Conservation (phyloP, 257 asterid species). For the Linderniella brevidens region DNA sequence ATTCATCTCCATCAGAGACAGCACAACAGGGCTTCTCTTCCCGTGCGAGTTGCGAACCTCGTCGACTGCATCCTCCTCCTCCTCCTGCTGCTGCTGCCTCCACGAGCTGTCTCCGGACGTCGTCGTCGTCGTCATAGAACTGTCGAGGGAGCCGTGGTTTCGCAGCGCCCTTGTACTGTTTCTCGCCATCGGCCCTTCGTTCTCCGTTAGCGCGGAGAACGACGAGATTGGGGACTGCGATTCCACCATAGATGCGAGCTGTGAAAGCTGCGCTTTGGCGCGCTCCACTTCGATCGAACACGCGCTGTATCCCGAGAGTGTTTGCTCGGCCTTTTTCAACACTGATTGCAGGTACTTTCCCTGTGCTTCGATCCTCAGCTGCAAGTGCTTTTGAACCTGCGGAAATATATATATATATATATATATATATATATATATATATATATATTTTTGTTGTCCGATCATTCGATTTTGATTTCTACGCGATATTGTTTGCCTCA, state of each 20-base stretch:
- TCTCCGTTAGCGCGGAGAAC: conserved; percentile 45
- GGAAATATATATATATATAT: too few species aligned
- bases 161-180: conserved; percentile 13
- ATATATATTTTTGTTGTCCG: too few species aligned
- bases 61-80: too few species aligned
- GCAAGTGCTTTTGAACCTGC: conserved; percentile 83
- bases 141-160: conserved; percentile 43
- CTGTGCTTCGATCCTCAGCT: conserved; percentile 81
- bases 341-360: conserved; percentile 87
- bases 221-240: conserved; percentile 45
- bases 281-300: conserved; percentile 42
- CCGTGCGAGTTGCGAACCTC: not conserved
- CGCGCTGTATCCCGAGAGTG: conserved; percentile 48
- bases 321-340: conserved; percentile 61
- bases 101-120: too few species aligned
- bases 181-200: conserved; percentile 25
- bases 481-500: too few species aligned
- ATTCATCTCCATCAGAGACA: conserved; percentile 41
- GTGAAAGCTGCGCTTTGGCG: conserved; percentile 64
- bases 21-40: conserved; percentile 16
- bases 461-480: too few species aligned
- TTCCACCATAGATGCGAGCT: conserved; percentile 55
- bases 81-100: too few species aligned
- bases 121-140: conserved; percentile 52
- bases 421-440: too few species aligned